Conservation (phyloP, 371 early-diverging fungal species). For the Syncephalis plumigaleata region DNA sequence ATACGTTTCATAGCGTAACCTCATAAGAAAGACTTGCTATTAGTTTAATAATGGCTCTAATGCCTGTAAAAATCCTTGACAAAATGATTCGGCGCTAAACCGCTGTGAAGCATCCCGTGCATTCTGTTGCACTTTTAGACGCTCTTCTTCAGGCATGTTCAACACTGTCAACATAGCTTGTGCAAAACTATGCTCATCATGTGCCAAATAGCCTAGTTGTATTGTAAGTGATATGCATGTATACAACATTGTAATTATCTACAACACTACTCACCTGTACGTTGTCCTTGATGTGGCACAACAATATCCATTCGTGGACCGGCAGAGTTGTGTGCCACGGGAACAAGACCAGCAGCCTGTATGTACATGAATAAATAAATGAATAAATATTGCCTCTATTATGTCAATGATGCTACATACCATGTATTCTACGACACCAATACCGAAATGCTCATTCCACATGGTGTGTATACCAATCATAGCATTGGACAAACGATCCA, state of each 20-base stretch:
- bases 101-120: slow-evolving; percentile 25
- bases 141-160: slow-evolving; percentile 12
- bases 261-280: background rate
- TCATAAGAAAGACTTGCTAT: too few species aligned
- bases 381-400: background rate
- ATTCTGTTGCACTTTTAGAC: slow-evolving; percentile 18
- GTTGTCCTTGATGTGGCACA: background rate
- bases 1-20: too few species aligned
- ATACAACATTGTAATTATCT: background rate
- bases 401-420: too few species aligned
- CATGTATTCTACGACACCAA: slow-evolving; percentile 93
- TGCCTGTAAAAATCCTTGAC: background rate
- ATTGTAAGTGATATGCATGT: background rate
- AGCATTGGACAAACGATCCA: slow-evolving; percentile 30
- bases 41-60: background rate
- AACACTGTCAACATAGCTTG: slow-evolving; percentile 22
- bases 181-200: slow-evolving; percentile 33
- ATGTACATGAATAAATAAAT: background rate
- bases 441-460: slow-evolving; percentile 96
- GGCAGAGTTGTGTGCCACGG: slow-evolving; percentile 83
- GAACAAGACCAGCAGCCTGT: slow-evolving; percentile 77
- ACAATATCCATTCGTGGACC: slow-evolving; percentile 92
- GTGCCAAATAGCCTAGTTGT: slow-evolving; percentile 33
- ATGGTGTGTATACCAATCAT: slow-evolving; percentile 85
- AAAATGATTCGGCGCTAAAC: background rate